Conservation (phyloP, 331 rosid genomes). For the Cydonia oblonga region DNA sequence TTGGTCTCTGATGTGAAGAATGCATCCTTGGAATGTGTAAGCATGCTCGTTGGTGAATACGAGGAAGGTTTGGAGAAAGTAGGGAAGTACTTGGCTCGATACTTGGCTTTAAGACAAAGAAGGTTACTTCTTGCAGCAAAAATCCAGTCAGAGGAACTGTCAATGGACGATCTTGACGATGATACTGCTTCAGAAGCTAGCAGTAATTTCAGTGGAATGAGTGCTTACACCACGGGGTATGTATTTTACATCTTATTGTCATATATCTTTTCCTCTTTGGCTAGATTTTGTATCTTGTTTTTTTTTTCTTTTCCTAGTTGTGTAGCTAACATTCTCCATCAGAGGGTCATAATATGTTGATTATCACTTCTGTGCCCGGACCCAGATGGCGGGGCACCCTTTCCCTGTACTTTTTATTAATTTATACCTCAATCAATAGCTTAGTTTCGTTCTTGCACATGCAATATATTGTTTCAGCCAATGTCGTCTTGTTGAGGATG, state of each 20-base stretch:
- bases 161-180: conserved; percentile 60
- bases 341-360: neutral
- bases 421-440: no score
- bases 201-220: conserved; percentile 97
- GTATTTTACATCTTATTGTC: conserved; percentile 9
- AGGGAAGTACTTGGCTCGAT: conserved; percentile 89
- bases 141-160: conserved; percentile 64
- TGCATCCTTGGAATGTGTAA: conserved; percentile 77
- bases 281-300: neutral
- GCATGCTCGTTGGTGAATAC: conserved; percentile 50
- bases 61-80: conserved; percentile 88
- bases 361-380: neutral
- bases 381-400: no score
- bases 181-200: conserved; percentile 87
- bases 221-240: conserved; percentile 93
- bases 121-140: conserved; percentile 84
- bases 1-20: conserved; percentile 47
- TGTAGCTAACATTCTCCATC: neutral
- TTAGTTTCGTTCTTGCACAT: no score
- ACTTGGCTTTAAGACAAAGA: conserved; percentile 90
- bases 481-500: no score
- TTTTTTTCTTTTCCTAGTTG: neutral
- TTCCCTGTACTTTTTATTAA: no score
- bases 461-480: no score
- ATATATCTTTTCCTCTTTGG: neutral